A percentile compares a stretch with the other conserved stretches of the same genome.
Evolutionary conservation across 2,329 filamentous ascomycete species (phyloP).

Genomic region (Aureobasidium sp.): DNA sequence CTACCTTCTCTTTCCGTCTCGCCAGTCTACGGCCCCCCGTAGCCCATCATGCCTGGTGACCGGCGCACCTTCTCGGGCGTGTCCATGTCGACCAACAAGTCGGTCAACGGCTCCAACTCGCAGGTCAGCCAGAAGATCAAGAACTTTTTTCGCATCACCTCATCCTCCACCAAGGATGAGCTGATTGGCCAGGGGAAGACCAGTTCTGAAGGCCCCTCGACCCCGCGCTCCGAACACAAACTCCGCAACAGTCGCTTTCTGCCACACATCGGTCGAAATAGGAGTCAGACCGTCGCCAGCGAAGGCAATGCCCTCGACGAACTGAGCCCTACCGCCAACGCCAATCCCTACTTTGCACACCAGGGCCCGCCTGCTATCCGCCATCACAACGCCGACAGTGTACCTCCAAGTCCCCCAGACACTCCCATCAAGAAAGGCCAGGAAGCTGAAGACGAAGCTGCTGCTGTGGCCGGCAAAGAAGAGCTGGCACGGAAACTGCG

Average conservation of each 20-base stretch:
- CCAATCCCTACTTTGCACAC: conserved; percentile 95
- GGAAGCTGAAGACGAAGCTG: conserved; percentile 56
- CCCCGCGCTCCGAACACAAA: conserved; percentile 51
- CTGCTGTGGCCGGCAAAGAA: conserved; percentile 76
- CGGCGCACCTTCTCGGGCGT: conserved; percentile 42
- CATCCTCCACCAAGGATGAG: conserved; percentile 33
- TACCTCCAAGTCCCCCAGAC: conserved; percentile 86
- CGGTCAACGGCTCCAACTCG: conserved; percentile 39
- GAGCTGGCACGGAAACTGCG: conserved; percentile 88
- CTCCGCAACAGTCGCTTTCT: conserved; percentile 86
- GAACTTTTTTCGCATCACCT: conserved; percentile 61
- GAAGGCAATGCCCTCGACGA: conserved; percentile 89
- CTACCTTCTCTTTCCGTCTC: not conserved
- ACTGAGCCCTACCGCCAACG: conserved; percentile 84
- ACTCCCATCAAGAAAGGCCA: conserved; percentile 68
- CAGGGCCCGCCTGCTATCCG: conserved; percentile 88
- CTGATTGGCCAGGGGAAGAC: conserved; percentile 28
- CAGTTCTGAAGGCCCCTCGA: conserved; percentile 30
- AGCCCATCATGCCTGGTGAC: conserved; percentile 29
- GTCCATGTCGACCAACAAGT: conserved; percentile 34
- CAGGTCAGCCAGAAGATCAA: conserved; percentile 58
- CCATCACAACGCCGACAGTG: conserved; percentile 90
- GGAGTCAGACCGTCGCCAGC: conserved; percentile 83
- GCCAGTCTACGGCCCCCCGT: not conserved
- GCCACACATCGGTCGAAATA: conserved; percentile 75